Evolutionary conservation across 129 eudicot genomes (phyloP).

Genomic region (Chrysanthemum seticuspe): DNA sequence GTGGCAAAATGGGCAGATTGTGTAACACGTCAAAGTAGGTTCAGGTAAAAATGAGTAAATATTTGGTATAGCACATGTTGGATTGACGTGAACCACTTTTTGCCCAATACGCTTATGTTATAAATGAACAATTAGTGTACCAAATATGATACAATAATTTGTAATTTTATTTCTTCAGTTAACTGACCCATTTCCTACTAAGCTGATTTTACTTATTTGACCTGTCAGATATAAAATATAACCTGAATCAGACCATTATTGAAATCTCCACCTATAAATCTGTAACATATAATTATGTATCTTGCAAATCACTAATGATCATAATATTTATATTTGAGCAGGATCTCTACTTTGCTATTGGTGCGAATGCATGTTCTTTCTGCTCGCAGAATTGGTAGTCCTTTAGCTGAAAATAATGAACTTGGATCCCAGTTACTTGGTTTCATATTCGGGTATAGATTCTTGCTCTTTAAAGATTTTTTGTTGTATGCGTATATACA

Average conservation of each 20-base stretch:
- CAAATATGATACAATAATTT: not conserved
- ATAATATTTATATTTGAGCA: no score
- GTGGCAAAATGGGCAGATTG: slow-evolving; percentile 7
- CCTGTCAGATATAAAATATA: not conserved
- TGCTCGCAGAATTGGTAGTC: slow-evolving; percentile 93
- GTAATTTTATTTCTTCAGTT: not conserved
- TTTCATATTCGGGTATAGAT: not conserved
- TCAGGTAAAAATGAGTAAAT: not conserved
- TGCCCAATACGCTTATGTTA: not conserved
- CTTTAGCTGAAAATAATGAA: slow-evolving; percentile 78
- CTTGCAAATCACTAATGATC: not conserved
- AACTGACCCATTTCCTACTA: not conserved
- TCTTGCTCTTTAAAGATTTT: slow-evolving; percentile 6
- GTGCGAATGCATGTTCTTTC: slow-evolving; percentile 67
- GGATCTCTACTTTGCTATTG: slow-evolving; percentile 76
- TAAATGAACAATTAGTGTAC: not conserved
- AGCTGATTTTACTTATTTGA: not conserved
- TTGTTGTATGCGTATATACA: not conserved
- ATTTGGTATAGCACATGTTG: no score
- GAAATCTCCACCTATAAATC: not conserved
- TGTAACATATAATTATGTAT: not conserved
- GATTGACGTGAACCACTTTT: no score
- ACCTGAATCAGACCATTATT: not conserved
- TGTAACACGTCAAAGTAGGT: slow-evolving; percentile 8
- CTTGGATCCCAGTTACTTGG: slow-evolving; percentile 65